These are phyloP conservation scores for Flaveria sonorensis DNA, from an alignment of 129 eudicot species.

Conservation along the genomic window DNA sequence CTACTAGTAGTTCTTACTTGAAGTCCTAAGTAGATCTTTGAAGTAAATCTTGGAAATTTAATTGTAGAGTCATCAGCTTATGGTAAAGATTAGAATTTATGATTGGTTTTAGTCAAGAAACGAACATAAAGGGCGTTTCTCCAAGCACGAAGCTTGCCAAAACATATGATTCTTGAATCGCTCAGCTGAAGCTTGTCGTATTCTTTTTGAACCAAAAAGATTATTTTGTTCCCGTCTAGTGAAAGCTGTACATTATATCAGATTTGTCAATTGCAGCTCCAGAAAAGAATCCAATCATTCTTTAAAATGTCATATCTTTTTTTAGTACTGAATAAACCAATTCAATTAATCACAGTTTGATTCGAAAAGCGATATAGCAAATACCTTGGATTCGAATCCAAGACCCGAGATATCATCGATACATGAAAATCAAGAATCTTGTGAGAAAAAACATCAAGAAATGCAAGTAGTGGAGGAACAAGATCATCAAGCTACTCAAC, in stretches of 20 bases:
- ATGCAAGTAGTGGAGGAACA: slow-evolving; percentile 27
- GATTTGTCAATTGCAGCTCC: background rate
- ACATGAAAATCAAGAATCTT: slow-evolving; percentile 37
- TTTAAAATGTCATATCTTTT: slow-evolving; percentile 13
- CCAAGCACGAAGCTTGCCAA: background rate
- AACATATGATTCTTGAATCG: background rate
- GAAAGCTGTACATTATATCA: background rate
- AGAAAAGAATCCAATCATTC: slow-evolving; percentile 2
- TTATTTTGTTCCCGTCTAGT: background rate
- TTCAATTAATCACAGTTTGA: slow-evolving; percentile 40
- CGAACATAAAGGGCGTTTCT: background rate
- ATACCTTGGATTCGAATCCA: slow-evolving; percentile 29
- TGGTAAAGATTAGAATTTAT: slow-evolving; percentile 10
- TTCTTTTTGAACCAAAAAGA: background rate
- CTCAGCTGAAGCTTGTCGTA: slow-evolving; percentile 2
- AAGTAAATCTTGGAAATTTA: slow-evolving; percentile 13
- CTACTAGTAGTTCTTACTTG: slow-evolving; percentile 2
- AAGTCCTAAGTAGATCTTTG: background rate
- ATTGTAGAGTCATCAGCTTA: background rate
- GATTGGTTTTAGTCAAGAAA: slow-evolving; percentile 6
- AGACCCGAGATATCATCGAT: slow-evolving; percentile 30
- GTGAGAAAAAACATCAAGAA: slow-evolving; percentile 28
- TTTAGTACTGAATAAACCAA: slow-evolving; percentile 34
- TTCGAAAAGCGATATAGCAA: slow-evolving; percentile 25
- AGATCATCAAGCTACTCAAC: slow-evolving; percentile 20